A percentile compares a stretch with the other conserved stretches of the same genome.
Conservation (phyloP, 2,329 filamentous ascomycete genomes). For the Fusarium brevicatenulatum region DNA sequence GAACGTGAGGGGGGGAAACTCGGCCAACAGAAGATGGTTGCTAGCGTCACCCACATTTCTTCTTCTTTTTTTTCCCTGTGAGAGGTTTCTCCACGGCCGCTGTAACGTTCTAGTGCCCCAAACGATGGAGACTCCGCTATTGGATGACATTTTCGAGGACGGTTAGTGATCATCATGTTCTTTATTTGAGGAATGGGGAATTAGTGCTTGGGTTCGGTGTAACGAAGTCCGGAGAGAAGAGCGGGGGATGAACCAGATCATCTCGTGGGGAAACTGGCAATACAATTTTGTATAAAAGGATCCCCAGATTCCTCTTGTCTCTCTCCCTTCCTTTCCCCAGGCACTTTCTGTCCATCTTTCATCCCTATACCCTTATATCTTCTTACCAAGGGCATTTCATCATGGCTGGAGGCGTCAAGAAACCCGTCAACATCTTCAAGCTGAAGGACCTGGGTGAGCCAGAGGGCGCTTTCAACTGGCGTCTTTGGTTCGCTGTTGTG, state of each 20-base stretch:
- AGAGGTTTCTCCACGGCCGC: conserved; percentile 9
- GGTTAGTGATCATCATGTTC: neutral
- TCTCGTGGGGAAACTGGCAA: conserved; percentile 10
- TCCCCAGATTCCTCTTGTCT: neutral
- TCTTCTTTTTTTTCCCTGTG: neutral
- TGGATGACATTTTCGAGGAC: conserved; percentile 3
- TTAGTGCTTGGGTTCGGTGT: conserved; percentile 18
- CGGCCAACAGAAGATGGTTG: conserved; percentile 14
- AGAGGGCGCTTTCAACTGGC: conserved; percentile 78
- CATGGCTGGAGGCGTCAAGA: conserved; percentile 64
- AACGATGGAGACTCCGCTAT: conserved; percentile 26
- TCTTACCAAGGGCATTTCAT: neutral
- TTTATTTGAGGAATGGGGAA: neutral
- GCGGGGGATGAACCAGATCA: conserved; percentile 1
- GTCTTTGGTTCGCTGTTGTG: conserved; percentile 79
- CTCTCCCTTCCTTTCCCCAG: neutral
- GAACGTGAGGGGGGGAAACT: neutral
- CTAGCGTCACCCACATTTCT: neutral
- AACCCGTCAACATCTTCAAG: conserved; percentile 71
- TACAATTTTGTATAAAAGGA: conserved; percentile 14
- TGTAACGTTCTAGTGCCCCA: conserved; percentile 13
- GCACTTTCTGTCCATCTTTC: neutral
- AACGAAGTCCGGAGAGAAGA: conserved; percentile 16
- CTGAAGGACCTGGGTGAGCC: conserved; percentile 73
- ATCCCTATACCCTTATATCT: neutral